Evolutionary conservation across 2,329 filamentous ascomycete species (phyloP), one percentile per base, ranked within the genome.

Genomic region (Hymenoscyphus occultus): DNA sequence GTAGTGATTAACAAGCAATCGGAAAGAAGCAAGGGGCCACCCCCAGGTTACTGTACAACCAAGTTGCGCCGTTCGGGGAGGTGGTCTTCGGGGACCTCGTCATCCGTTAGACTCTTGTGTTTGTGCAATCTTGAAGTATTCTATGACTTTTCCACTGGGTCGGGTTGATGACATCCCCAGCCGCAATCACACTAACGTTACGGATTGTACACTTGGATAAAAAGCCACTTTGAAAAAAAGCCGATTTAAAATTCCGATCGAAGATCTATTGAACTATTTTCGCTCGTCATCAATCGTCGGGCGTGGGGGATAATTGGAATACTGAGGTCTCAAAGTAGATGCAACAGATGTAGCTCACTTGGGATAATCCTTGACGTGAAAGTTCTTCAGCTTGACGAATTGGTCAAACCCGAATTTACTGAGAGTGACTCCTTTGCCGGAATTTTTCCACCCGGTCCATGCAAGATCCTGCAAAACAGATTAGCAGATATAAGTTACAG

Each of bases 371-470:
- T 97, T 97, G 76, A 97, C 77, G 78, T 98, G 94, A 78, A 90
- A 96, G 82, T 91, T 97, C 88, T 97, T 97, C 73, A 97, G 84
- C 83, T 95, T 96, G 75, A 96, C 90, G 76, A 97, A 98, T 76
- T 96, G 92, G 73, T 97, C 94, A 75, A 96, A 98, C 12, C 94
- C 94, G 74, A 93, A 96, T 72, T 82, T 88, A 79, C 92, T 95
- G 72, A 98, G 80, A 10, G 93, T 97, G 72, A 93, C 90, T 28
- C 94, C 94, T 78, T 91, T 93, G 69, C 94, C 94, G 67, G 93
- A 97, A 77, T 97, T 93, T 82, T 98, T 98, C 93, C 93, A 97
- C 12, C 94, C 94, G 2, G 93, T 95, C 92, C 92, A 96, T n/a
- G 93, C 92, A 71, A 96, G 85, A 77, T 96, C 92, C 91, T 94